Evolutionary conservation across 352 stramenopile genomes (phyloP).

Genomic region (Phytophthora parvispora): DNA sequence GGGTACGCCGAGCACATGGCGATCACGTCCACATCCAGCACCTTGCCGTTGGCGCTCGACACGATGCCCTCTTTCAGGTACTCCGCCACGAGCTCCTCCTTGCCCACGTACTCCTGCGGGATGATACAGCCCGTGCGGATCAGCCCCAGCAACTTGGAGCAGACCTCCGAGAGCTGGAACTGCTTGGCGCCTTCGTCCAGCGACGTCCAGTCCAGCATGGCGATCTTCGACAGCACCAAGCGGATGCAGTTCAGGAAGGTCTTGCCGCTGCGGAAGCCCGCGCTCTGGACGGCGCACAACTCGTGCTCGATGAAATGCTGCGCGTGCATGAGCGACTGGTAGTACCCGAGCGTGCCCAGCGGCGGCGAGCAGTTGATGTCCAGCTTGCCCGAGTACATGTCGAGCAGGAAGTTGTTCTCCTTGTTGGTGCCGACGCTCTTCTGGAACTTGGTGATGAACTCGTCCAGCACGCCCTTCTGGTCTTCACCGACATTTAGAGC

Average conservation of each 20-base stretch:
- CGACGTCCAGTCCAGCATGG: slow-evolving; percentile 85
- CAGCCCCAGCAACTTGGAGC: slow-evolving; percentile 50
- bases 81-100: slow-evolving; percentile 9
- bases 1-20: slow-evolving; percentile 42
- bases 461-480: slow-evolving; percentile 52
- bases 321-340: slow-evolving; percentile 60
- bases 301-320: slow-evolving; percentile 35
- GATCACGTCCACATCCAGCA: slow-evolving; percentile 41
- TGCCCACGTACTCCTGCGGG: slow-evolving; percentile 29
- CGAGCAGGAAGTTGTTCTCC: slow-evolving; percentile 66
- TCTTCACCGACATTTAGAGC: slow-evolving; percentile 83
- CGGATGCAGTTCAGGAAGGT: slow-evolving; percentile 79
- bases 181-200: slow-evolving; percentile 69
- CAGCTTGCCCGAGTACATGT: slow-evolving; percentile 71
- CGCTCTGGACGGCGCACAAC: slow-evolving; percentile 11
- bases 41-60: slow-evolving; percentile 19
- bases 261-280: slow-evolving; percentile 58
- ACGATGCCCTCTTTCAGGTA: slow-evolving; percentile 43
- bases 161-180: slow-evolving; percentile 66
- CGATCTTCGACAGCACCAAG: slow-evolving; percentile 80
- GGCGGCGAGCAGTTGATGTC: slow-evolving; percentile 83
- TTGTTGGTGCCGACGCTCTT: slow-evolving; percentile 59
- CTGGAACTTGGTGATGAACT: slow-evolving; percentile 69
- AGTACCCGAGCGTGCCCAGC: slow-evolving; percentile 68
- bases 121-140: slow-evolving; percentile 57